Conservation (phyloP, 345 rosid species). For the Excoecaria agallocha region DNA sequence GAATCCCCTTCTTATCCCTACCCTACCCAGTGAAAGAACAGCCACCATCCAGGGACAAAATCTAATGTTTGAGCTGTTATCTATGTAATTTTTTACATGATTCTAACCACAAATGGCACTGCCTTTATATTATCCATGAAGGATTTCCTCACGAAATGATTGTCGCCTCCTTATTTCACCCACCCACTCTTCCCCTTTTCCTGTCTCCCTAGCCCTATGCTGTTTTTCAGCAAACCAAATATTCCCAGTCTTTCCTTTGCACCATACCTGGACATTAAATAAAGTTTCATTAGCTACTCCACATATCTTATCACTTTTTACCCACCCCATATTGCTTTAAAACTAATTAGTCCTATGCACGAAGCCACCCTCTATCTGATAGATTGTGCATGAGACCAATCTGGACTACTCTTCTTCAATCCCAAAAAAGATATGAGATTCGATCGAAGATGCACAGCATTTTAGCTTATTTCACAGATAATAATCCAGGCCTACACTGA, state of each 20-base stretch:
- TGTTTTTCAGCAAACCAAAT: neutral
- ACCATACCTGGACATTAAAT: neutral
- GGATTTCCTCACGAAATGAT: neutral
- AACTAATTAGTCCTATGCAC: neutral
- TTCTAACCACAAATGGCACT: neutral
- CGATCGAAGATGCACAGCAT: neutral
- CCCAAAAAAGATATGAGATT: neutral
- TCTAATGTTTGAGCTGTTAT: neutral
- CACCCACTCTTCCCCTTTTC: neutral
- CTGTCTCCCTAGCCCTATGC: neutral
- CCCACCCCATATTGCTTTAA: neutral
- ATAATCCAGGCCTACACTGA: neutral
- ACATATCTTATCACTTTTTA: neutral
- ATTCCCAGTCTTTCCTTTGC: neutral
- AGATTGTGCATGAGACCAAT: neutral
- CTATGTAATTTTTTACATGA: neutral
- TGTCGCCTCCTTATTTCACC: neutral
- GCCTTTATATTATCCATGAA: neutral
- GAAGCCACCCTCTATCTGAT: neutral
- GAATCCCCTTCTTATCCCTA: neutral
- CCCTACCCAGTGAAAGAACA: neutral
- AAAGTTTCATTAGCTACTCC: neutral
- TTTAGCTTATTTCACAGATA: neutral
- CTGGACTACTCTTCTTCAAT: neutral
- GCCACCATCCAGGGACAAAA: neutral